A percentile compares a stretch with the other conserved stretches of the same genome.
phyloP scores from a whole-genome alignment of 495 filamentous ascomycete species.

The Penicillium egyptiacum region DNA sequence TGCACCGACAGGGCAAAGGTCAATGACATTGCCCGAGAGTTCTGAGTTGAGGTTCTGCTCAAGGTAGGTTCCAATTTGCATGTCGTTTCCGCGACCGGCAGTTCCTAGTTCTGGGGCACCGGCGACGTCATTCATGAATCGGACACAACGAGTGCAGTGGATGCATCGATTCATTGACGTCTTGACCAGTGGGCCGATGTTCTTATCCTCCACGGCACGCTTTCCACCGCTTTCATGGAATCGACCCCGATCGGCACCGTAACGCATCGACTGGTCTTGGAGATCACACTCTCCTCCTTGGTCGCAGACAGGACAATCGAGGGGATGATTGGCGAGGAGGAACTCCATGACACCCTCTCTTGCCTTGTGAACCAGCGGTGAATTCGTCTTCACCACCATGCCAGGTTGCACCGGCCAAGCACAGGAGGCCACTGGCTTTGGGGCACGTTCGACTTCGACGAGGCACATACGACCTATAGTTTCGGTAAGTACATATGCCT shows the following conservation, averaged over 20 bases:
- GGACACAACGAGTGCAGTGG: constrained; percentile 95
- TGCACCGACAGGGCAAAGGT: constrained; percentile 95
- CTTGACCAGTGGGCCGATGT: constrained; percentile 97
- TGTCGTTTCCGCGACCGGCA: constrained; percentile 89
- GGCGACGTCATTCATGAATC: constrained; percentile 96
- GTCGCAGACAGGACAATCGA: constrained; percentile 98
- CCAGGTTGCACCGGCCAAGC: constrained; percentile 98
- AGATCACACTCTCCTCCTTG: constrained; percentile 98
- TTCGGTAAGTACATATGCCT: constrained; percentile 15
- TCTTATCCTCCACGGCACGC: constrained; percentile 98
- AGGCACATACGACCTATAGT: constrained; percentile 83
- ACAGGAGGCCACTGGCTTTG: constrained; percentile 97
- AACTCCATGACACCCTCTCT: constrained; percentile 99
- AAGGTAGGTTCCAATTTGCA: constrained; percentile 97
- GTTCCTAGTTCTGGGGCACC: constrained; percentile 94
- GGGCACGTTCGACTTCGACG: constrained; percentile 92
- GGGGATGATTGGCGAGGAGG: constrained; percentile 91
- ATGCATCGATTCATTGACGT: constrained; percentile 99
- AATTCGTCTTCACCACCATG: constrained; percentile 98
- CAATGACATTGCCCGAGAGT: constrained; percentile 95
- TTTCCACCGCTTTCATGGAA: constrained; percentile 96
- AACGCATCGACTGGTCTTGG: constrained; percentile 98
- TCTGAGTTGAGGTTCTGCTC: constrained; percentile 90
- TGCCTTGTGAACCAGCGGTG: constrained; percentile 92
- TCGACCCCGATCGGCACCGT: constrained; percentile 90